Base-by-base conservation (phyloP, 371 early-diverging fungal species). In the Mortierella sp. region DNA sequence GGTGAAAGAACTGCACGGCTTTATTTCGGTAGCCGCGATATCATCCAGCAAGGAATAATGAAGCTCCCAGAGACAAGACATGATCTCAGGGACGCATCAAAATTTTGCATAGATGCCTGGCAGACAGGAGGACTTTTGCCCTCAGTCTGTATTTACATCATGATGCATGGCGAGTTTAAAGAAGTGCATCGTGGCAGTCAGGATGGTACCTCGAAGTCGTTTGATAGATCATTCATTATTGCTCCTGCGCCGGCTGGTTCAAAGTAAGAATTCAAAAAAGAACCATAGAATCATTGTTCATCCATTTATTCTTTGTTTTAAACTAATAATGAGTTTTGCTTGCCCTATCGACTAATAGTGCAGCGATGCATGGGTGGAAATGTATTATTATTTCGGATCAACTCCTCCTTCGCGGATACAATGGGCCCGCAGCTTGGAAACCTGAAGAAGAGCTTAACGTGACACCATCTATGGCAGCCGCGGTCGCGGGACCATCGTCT, bases 351-450 rank as follows among this genome's bases (percentile, higher is more conserved):
- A 7, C 9, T 53, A 15, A 19, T 56, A 78, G 75, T 22, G 80
- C 80, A 5, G 68, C 74, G 0, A 7, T 47, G 29, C 59, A 68
- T 31, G 75, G 80, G 13, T 80, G 74, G 71, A 70, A 66, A 34
- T 70, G 70, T 28, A 3, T 80, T 7, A 80, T 80, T 57, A 60
- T 80, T 3, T 80, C 80, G 0, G 80, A 80, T 22, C 71, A 74
- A 35, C 47, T 80, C 19, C 66, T 55, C 4, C 28, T 80, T 13
- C 67, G 81, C 19, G 63, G 67, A 13, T 57, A 75, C 51, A 71
- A 68, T 31, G 75, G 75, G 54, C 57, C 19, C 3, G 59, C 56
- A 15, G 66, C 70, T 8, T 80, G 81, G 81, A 70, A 71, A 23
- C 71, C 81, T n/a, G 71, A 70, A 9, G 34, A 57, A 35, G 70